phyloP scores from a whole-genome alignment of 2,329 filamentous ascomycete species.

The Pseudogymnoascus sp. region DNA sequence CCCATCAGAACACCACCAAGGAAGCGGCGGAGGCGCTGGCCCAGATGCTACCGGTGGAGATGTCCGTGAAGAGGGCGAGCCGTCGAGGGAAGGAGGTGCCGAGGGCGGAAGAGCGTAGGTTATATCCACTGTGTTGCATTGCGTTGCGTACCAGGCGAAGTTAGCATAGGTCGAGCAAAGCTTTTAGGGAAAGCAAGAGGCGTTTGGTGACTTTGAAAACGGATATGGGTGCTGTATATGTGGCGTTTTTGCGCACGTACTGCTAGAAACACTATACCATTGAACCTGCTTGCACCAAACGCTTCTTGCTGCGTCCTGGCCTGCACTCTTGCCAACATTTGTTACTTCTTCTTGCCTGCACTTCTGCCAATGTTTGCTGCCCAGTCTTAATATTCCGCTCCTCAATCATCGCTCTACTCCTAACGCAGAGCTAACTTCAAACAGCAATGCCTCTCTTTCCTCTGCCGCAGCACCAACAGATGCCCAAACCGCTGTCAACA shows the following conservation, averaged over 20 bases:
- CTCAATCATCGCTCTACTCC: constrained; percentile 8
- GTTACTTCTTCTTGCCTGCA: neutral
- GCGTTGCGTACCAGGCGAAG: constrained; percentile 2
- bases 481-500: constrained; percentile 71
- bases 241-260: constrained; percentile 24
- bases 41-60: constrained; percentile 85
- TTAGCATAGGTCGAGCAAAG: constrained; percentile 1
- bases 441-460: constrained; percentile 38
- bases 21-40: constrained; percentile 72
- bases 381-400: neutral
- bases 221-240: constrained; percentile 3
- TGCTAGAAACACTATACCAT: constrained; percentile 24
- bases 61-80: constrained; percentile 80
- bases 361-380: neutral
- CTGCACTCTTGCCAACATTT: neutral
- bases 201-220: constrained; percentile 9
- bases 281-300: constrained; percentile 5
- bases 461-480: constrained; percentile 48
- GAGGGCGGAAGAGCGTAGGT: constrained; percentile 99
- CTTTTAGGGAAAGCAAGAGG: constrained; percentile 9
- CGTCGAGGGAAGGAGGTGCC: constrained; percentile 82
- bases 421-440: constrained; percentile 8
- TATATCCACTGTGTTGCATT: constrained; percentile 17
- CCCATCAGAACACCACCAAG: constrained; percentile 48
- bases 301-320: neutral